These are phyloP conservation scores for Eutypa lata DNA, from an alignment of 2,329 filamentous ascomycete species.

Conservation along the genomic window DNA sequence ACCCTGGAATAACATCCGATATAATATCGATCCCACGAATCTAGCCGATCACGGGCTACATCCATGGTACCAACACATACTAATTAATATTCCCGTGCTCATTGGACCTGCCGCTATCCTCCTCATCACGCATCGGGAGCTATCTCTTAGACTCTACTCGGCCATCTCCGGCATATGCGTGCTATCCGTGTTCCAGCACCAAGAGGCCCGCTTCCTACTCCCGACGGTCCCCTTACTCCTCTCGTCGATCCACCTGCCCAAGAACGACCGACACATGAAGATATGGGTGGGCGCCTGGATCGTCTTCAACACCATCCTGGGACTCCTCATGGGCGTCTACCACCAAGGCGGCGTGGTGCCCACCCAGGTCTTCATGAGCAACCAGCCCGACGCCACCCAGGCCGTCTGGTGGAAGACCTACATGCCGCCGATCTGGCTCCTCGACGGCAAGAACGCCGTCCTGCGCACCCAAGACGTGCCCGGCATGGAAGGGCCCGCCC, in stretches of 20 bases:
- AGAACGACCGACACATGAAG: constrained; percentile 44
- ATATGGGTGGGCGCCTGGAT: constrained; percentile 63
- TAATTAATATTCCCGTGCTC: constrained; percentile 68
- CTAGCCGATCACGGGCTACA: constrained; percentile 74
- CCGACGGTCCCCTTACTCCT: constrained; percentile 75
- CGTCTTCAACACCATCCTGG: constrained; percentile 65
- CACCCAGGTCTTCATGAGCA: constrained; percentile 70
- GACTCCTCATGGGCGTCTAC: constrained; percentile 74
- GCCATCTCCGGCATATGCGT: constrained; percentile 68
- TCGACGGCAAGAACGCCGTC: constrained; percentile 72
- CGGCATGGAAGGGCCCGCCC: constrained; percentile 60
- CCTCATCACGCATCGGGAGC: constrained; percentile 54
- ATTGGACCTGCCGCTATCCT: constrained; percentile 67
- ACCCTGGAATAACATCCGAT: constrained; percentile 73
- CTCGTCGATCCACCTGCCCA: constrained; percentile 68
- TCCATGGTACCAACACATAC: constrained; percentile 73
- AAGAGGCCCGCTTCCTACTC: constrained; percentile 75
- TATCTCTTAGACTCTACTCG: constrained; percentile 65
- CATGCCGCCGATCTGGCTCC: constrained; percentile 75
- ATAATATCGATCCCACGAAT: constrained; percentile 69
- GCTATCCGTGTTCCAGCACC: constrained; percentile 72
- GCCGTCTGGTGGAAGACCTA: constrained; percentile 87
- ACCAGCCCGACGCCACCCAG: constrained; percentile 64
- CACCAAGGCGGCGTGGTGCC: constrained; percentile 79
- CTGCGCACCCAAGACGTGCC: constrained; percentile 72